A percentile compares a stretch with the other conserved stretches of the same genome.
phyloP scores from a whole-genome alignment of 106 monocot species.

The Dioscorea zingiberensis region DNA sequence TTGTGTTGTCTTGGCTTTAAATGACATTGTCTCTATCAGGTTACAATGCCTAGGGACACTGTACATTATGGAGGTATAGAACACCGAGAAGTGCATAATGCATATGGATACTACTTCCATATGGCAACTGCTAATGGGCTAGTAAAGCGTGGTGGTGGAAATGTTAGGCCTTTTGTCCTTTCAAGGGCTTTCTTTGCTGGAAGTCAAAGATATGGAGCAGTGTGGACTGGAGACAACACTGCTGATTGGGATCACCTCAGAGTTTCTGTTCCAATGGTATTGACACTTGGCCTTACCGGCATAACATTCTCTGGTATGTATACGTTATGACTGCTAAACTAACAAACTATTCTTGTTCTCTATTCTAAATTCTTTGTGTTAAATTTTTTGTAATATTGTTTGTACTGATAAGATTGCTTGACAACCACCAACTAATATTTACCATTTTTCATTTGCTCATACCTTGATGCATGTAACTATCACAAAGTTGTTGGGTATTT shows the following conservation, averaged over 20 bases:
- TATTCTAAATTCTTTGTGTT: too few species aligned
- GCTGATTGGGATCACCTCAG: constrained; percentile 97
- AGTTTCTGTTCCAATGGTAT: constrained; percentile 88
- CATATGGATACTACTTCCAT: constrained; percentile 92
- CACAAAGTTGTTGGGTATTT: too few species aligned
- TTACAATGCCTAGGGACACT: constrained; percentile 96
- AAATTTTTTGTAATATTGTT: too few species aligned
- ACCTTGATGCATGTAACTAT: too few species aligned
- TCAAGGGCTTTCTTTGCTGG: constrained; percentile 98
- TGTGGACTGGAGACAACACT: constrained; percentile 97
- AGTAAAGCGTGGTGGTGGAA: constrained; percentile 78
- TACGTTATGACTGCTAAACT: not conserved
- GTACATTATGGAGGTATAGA: constrained; percentile 84
- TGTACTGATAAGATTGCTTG: too few species aligned
- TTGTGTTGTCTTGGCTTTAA: too few species aligned
- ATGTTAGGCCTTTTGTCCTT: constrained; percentile 91
- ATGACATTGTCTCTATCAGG: constrained; percentile 42
- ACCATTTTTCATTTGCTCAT: too few species aligned
- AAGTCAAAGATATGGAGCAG: constrained; percentile 84
- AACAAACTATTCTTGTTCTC: too few species aligned
- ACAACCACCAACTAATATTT: too few species aligned
- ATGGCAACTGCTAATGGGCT: constrained; percentile 94
- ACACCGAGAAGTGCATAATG: constrained; percentile 97
- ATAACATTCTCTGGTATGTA: constrained; percentile 79
- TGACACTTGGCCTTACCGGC: constrained; percentile 90